Evolutionary conservation across 108 stramenopile species (phyloP).

Genomic region (Licmophora abbreviata): DNA sequence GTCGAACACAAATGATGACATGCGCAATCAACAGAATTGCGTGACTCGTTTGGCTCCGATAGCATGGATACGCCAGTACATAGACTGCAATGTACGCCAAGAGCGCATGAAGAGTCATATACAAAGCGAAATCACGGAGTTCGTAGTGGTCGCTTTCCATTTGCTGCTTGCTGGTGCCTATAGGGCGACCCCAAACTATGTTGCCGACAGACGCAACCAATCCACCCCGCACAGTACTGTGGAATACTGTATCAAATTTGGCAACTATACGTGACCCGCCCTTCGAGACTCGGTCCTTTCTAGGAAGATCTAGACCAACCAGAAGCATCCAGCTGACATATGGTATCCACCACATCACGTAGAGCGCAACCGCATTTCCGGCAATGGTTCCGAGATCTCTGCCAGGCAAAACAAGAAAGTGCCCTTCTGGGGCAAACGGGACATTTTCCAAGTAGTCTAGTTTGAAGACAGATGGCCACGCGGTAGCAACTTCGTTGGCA

Average conservation of each 20-base stretch:
- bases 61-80: constrained; percentile 38
- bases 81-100: constrained; percentile 16
- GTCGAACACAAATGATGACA: constrained; percentile 4
- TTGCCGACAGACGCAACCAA: constrained; percentile 27
- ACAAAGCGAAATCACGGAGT: constrained; percentile 39
- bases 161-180: constrained; percentile 23
- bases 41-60: constrained; percentile 14
- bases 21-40: constrained; percentile 6
- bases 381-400: constrained; percentile 25
- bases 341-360: constrained; percentile 46
- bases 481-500: constrained; percentile 13
- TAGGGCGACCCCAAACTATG: constrained; percentile 31
- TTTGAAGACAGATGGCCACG: constrained; percentile 40
- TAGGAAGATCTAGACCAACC: constrained; percentile 39
- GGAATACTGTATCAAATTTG: constrained; percentile 54
- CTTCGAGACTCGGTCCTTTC: constrained; percentile 9
- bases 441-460: constrained; percentile 22
- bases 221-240: constrained; percentile 31
- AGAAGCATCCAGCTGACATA: constrained; percentile 42
- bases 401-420: constrained; percentile 14
- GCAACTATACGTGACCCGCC: constrained; percentile 18
- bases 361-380: constrained; percentile 31
- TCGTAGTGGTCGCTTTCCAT: constrained; percentile 41
- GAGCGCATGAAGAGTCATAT: constrained; percentile 38
- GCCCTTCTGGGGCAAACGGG: constrained; percentile 23